Conservation (phyloP, 2,329 filamentous ascomycete species). For the Parascedosporium putredinis region DNA sequence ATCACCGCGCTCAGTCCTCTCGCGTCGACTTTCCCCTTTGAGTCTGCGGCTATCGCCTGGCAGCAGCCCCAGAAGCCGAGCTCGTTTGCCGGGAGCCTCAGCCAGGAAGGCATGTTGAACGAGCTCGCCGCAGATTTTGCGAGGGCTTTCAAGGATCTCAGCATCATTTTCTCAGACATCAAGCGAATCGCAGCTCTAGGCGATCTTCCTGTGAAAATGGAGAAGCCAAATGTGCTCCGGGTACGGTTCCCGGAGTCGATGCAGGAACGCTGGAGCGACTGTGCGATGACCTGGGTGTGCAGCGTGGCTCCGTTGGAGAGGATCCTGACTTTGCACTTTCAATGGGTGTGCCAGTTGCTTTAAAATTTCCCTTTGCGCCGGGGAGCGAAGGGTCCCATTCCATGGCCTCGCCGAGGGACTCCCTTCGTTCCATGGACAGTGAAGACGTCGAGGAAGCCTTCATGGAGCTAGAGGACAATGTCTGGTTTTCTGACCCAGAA, state of each 20-base stretch:
- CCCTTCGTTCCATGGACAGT: constrained; percentile 32
- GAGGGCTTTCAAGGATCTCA: constrained; percentile 73
- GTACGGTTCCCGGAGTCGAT: constrained; percentile 87
- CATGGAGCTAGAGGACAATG: constrained; percentile 32
- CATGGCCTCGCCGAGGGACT: constrained; percentile 36
- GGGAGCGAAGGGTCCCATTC: constrained; percentile 22
- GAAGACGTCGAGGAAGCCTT: constrained; percentile 29
- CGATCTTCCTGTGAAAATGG: constrained; percentile 70
- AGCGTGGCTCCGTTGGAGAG: constrained; percentile 67
- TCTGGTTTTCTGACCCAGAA: constrained; percentile 37
- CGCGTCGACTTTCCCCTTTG: constrained; percentile 38
- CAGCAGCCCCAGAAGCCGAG: constrained; percentile 20
- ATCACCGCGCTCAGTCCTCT: constrained; percentile 78
- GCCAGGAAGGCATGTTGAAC: constrained; percentile 75
- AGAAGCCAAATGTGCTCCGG: constrained; percentile 56
- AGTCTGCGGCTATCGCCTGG: constrained; percentile 2
- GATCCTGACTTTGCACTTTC: constrained; percentile 62
- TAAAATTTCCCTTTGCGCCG: constrained; percentile 81
- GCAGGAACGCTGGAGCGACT: constrained; percentile 69
- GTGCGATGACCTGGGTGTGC: constrained; percentile 78
- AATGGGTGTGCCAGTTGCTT: constrained; percentile 59
- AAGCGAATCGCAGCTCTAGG: constrained; percentile 67
- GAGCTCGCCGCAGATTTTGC: constrained; percentile 81
- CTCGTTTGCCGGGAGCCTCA: constrained; percentile 50
- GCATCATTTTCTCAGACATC: constrained; percentile 69